Conservation (phyloP, 192 early-diverging fungal species). For the Backusella sp. region DNA sequence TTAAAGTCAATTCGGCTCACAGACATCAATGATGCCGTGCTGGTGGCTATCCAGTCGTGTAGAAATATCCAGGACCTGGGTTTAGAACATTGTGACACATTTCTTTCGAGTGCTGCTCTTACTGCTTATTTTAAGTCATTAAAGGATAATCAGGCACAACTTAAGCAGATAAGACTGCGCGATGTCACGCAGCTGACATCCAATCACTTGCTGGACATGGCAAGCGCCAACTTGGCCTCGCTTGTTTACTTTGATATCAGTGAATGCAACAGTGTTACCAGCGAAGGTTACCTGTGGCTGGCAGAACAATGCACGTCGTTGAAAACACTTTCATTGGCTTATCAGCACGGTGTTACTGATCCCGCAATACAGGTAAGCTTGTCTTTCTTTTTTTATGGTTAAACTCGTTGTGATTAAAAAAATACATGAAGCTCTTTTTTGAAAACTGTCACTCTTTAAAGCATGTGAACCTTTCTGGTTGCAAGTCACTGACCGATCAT, state of each 20-base stretch:
- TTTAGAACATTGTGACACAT: constrained; percentile 30
- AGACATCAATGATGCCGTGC: constrained; percentile 29
- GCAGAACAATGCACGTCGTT: constrained; percentile 10
- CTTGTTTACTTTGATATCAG: constrained; percentile 28
- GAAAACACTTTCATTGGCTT: constrained; percentile 21
- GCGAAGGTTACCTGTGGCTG: constrained; percentile 13
- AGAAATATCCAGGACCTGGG: constrained; percentile 19
- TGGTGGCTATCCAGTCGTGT: constrained; percentile 25
- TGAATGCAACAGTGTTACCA: constrained; percentile 25
- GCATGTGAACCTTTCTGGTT: constrained; percentile 32
- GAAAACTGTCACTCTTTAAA: constrained; percentile 21
- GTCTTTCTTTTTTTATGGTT: not conserved
- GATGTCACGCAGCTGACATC: constrained; percentile 32
- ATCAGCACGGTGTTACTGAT: constrained; percentile 29
- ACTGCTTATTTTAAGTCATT: constrained; percentile 13
- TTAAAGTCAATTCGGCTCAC: constrained; percentile 24
- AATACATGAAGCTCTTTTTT: constrained; percentile 17
- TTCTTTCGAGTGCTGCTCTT: constrained; percentile 21
- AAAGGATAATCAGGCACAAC: not conserved
- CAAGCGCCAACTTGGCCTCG: not conserved
- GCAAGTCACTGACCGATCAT: constrained; percentile 22
- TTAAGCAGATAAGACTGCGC: constrained; percentile 21
- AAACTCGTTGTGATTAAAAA: not conserved
- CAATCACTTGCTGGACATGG: constrained; percentile 18
- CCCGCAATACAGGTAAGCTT: constrained; percentile 16